A percentile compares a stretch with the other conserved stretches of the same genome.
These are phyloP conservation scores for Micromonas pusilla DNA, from an alignment of 139 green algal genomes.

Conservation along the genomic window DNA sequence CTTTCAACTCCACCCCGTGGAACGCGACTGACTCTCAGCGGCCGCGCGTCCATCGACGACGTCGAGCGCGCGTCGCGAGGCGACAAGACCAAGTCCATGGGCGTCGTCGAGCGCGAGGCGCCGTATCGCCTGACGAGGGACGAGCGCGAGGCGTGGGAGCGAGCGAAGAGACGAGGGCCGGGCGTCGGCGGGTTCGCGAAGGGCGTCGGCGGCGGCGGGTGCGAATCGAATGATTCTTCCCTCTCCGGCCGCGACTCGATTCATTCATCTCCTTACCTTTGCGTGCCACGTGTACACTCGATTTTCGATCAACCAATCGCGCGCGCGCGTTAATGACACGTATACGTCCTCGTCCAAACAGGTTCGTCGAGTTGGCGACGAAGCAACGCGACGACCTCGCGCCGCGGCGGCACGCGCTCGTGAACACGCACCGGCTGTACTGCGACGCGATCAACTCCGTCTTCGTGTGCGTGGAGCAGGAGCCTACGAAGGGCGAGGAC, in stretches of 20 bases:
- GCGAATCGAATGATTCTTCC: too few relatives aligned
- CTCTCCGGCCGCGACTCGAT: too few relatives aligned
- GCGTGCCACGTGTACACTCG: too few relatives aligned
- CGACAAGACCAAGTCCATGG: constrained; percentile 10
- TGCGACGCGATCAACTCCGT: background rate
- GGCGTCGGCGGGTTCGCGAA: background rate
- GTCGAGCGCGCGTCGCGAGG: constrained; percentile 11
- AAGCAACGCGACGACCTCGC: background rate
- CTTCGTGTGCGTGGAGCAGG: constrained; percentile 7
- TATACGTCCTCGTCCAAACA: too few relatives aligned
- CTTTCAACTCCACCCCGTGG: too few relatives aligned
- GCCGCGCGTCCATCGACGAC: constrained; percentile 5
- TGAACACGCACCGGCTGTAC: constrained; percentile 9
- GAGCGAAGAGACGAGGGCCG: constrained; percentile 4
- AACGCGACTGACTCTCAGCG: too few relatives aligned
- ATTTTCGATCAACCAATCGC: too few relatives aligned
- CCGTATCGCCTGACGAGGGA: constrained; percentile 12
- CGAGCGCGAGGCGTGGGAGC: constrained; percentile 15
- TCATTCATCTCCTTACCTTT: too few relatives aligned
- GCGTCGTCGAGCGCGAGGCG: constrained; percentile 13
- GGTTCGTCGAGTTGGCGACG: background rate
- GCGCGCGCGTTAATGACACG: too few relatives aligned
- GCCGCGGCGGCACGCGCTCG: background rate
- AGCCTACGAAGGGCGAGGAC: background rate
- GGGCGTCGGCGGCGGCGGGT: background rate